Base-by-base conservation (phyloP, 2,329 filamentous ascomycete genomes). In the Cytospora paraplurivora region DNA sequence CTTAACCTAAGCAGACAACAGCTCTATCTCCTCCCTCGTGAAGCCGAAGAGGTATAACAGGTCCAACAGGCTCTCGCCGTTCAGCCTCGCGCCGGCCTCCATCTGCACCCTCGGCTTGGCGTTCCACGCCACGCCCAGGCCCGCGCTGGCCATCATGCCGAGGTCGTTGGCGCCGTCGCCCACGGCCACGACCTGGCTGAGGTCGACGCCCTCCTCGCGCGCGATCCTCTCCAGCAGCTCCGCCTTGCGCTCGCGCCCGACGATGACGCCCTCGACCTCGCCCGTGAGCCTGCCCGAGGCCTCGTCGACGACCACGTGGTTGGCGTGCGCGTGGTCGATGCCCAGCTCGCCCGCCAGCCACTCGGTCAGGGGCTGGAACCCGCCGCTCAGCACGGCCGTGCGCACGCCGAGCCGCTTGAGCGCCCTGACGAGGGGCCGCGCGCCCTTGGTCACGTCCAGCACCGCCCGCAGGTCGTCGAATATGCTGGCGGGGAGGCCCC, bases 311-410 rank as follows among this genome's bases (percentile, higher is more conserved):
- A 88, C 83, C 0, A 94, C 89, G 70, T 94, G 88, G 75, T 99
- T 99, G 49, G 95, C 95, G 73, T 89, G 87, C 0, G 92, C 93
- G 72, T 97, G 88, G 75, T 98, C 91, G 62, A 99, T 85, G 15
- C 92, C 92, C 33, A 99, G 80, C 71, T 92, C 82, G 49, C 81
- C 81, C 17, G 91, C 93, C 41, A 98, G 84, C 92, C 93, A 98
- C 63, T 87, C 83, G 0, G 95, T 96, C 67, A 98, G 79, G 0
- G 94, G 93, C 67, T 91, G 86, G 77, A 99, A 99, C 0, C 95
- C 95, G 52, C 95, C 95, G 38, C 92, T 96, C 37, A 97, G 78
- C 6, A 99, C 94, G 0, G 93, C 95, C 1, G 93, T 92, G 77
- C 91, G 94, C 76, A 91, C 89, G 8, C 94, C 94, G 6, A 96